Evolutionary conservation across 2,329 filamentous ascomycete species (phyloP).

Genomic region (Scolecobasidium constrictum): DNA sequence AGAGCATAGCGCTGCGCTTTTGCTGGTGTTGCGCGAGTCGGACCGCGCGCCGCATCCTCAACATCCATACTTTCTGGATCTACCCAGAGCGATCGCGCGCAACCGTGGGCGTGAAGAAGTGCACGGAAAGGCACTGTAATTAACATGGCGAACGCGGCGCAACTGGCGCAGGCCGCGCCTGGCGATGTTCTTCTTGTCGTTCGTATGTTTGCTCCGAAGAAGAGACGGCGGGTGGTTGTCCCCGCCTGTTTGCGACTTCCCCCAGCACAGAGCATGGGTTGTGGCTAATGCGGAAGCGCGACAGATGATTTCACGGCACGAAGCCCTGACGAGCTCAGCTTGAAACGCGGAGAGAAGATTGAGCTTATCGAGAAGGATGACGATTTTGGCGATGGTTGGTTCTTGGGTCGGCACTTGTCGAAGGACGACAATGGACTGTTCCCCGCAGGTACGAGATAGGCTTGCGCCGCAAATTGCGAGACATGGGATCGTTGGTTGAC

Average conservation of each 20-base stretch:
- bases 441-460: conserved; percentile 63
- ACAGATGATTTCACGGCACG: conserved; percentile 85
- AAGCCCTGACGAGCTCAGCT: conserved; percentile 83
- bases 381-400: conserved; percentile 84
- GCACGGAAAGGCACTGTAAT: too few relatives aligned
- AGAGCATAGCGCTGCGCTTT: neutral
- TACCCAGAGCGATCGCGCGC: too few relatives aligned
- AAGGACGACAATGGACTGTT: conserved; percentile 70
- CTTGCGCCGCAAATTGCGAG: too few relatives aligned
- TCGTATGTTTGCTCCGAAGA: conserved; percentile 40
- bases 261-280: neutral
- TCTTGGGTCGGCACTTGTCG: conserved; percentile 60
- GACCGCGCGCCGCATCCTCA: too few relatives aligned
- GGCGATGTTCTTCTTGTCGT: conserved; percentile 62
- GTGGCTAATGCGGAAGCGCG: conserved; percentile 10
- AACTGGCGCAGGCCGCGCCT: conserved; percentile 16
- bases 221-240: too few relatives aligned
- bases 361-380: conserved; percentile 78
- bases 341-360: conserved; percentile 74
- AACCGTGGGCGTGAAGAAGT: too few relatives aligned
- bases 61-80: too few relatives aligned
- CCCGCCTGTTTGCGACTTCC: too few relatives aligned
- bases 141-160: neutral
- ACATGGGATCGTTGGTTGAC: conserved; percentile 11
- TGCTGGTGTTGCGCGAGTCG: too few relatives aligned